Percentiles rank a stretch among this genome's conserved stretches.
phyloP scores from a whole-genome alignment of 2,329 filamentous ascomycete species.

The Fusarium heterosporum region DNA sequence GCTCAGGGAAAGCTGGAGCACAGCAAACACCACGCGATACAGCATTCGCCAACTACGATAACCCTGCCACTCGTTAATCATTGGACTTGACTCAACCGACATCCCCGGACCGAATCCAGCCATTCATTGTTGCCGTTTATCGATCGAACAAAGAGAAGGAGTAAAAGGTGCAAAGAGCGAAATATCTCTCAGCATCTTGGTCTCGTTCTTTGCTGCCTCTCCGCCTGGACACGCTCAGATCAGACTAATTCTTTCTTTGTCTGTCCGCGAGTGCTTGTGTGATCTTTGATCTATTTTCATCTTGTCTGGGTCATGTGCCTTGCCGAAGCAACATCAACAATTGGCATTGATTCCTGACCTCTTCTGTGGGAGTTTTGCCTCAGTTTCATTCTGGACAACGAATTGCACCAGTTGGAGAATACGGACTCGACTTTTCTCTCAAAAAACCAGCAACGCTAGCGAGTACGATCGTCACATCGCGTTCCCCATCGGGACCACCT shows the following conservation, averaged over 20 bases:
- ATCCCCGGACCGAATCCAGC: conserved; percentile 21
- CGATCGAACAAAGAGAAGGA: conserved; percentile 22
- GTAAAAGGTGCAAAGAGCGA: conserved; percentile 29
- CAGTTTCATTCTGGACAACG: conserved; percentile 11
- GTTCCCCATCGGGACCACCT: conserved; percentile 32
- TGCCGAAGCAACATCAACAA: conserved; percentile 19
- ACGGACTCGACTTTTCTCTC: conserved; percentile 2
- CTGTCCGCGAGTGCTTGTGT: conserved; percentile 27
- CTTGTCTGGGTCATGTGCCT: conserved; percentile 17
- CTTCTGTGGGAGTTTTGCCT: not conserved
- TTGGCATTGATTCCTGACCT: conserved; percentile 14
- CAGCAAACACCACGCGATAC: conserved; percentile 33
- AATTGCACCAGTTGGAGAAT: conserved; percentile 3
- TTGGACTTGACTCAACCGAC: conserved; percentile 14
- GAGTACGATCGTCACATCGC: conserved; percentile 43
- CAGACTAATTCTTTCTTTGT: conserved; percentile 32
- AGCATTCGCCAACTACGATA: conserved; percentile 32
- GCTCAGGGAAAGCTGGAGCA: conserved; percentile 3
- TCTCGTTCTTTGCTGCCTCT: conserved; percentile 24
- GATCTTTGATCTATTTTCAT: conserved; percentile 10
- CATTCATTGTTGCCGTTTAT: conserved; percentile 31
- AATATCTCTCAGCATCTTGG: conserved; percentile 33
- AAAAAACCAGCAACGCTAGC: conserved; percentile 34
- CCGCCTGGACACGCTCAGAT: conserved; percentile 8
- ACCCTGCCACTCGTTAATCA: conserved; percentile 32